These are phyloP conservation scores for Paecilomyces fulvus DNA, from an alignment of 2,329 filamentous ascomycete genomes.

Conservation along the genomic window DNA sequence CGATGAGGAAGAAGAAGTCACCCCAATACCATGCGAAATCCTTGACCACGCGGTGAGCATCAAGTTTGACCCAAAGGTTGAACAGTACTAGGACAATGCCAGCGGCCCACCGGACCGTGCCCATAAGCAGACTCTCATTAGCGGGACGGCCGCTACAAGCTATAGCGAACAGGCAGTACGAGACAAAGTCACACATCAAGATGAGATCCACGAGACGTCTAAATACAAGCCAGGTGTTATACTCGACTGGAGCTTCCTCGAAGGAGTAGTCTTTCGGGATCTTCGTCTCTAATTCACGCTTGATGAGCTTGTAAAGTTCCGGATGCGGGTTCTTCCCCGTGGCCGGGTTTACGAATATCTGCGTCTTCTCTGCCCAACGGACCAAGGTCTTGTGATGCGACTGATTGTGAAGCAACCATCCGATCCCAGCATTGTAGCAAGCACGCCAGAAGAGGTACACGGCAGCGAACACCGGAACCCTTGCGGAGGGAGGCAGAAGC, in stretches of 20 bases:
- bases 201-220: constrained; percentile 92
- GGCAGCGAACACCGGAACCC: constrained; percentile 68
- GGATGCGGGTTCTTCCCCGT: constrained; percentile 77
- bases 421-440: constrained; percentile 90
- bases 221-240: constrained; percentile 98
- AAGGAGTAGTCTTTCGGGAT: constrained; percentile 91
- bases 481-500: constrained; percentile 58
- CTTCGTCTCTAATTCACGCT: constrained; percentile 86
- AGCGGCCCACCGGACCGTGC: constrained; percentile 64
- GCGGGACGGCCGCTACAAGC: constrained; percentile 70
- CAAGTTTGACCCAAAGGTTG: constrained; percentile 97
- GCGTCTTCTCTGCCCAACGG: constrained; percentile 76
- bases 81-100: constrained; percentile 78
- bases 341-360: constrained; percentile 74
- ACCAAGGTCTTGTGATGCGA: constrained; percentile 82
- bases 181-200: constrained; percentile 96
- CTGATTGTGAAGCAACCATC: constrained; percentile 77
- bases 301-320: constrained; percentile 72
- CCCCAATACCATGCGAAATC: constrained; percentile 99
- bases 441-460: constrained; percentile 89
- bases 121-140: constrained; percentile 62
- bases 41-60: constrained; percentile 95
- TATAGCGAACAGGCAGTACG: constrained; percentile 91
- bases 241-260: constrained; percentile 87
- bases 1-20: constrained; percentile 97